Base-by-base conservation (phyloP, 2,329 filamentous ascomycete genomes). In the Colletotrichum tropicale region DNA sequence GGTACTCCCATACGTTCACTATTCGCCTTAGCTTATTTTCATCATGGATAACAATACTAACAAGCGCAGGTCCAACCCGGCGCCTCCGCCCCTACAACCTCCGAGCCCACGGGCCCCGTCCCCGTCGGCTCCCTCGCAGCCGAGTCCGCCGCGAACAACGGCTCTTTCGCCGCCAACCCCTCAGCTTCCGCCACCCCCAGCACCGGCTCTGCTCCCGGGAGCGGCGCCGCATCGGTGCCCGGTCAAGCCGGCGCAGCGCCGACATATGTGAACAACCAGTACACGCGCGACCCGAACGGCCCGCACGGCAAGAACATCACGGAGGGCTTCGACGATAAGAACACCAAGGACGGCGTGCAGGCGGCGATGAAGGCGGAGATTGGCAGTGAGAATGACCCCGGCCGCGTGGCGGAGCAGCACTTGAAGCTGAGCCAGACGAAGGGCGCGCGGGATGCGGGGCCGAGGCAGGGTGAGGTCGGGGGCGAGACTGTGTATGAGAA, bases 101-200 rank as follows among this genome's bases (percentile, higher is more conserved):
- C 86, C 18, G 95, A 97, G 83, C 86, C 88, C 16, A 86, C 93
- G 7, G 95, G 95, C 68, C 80, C 87, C 30, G 89, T 96, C 2
- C 85, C 89, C 60, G 86, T 89, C 16, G 94, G 94, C 84, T 96
- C 94, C 8, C 91, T 98, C 7, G 95, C 95, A 13, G 93, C 92
- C 74, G 93, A 96, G 80, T 97, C 94, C 0, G 85, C 91, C 75
- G 85, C 87, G 62, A 79, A 86, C 26, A 89, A 89, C 73, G 94
- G 94, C 78, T 86, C 83, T 15, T 95, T 94, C 80, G 86, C 89
- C 55, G 83, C 88, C 72, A 94, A 95, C 84, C 86, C 88, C 28
- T 88, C 21, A 86, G 24, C 88, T 9, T 84, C 86, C 3, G 84
- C 91, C 15, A 77, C 78, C 32, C 28, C 28, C 64, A 28, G 48